Evolutionary conservation across 495 filamentous ascomycete genomes (phyloP).

Genomic region (Delitschia confertaspora): DNA sequence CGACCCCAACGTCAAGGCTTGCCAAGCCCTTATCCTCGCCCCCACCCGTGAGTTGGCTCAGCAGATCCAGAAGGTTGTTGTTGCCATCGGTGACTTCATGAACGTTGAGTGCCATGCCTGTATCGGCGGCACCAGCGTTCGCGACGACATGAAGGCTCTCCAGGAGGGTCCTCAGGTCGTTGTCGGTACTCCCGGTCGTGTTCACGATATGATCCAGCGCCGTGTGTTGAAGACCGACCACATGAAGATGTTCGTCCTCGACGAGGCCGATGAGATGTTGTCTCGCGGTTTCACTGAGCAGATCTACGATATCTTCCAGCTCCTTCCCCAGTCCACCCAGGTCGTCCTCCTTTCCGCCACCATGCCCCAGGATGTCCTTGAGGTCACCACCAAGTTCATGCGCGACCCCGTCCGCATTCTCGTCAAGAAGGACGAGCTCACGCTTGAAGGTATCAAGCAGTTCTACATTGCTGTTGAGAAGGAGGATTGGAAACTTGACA

Average conservation of each 20-base stretch:
- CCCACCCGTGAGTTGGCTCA: conserved; percentile 96
- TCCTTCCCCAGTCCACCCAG: conserved; percentile 93
- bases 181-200: conserved; percentile 93
- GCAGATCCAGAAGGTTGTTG: conserved; percentile 98
- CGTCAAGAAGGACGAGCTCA: conserved; percentile 98
- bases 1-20: conserved; percentile 84
- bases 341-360: conserved; percentile 95
- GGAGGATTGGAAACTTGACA: conserved; percentile 99
- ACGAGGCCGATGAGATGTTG: conserved; percentile 98
- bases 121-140: conserved; percentile 95
- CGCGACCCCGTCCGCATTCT: conserved; percentile 96
- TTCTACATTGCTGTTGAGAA: conserved; percentile 99
- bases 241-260: conserved; percentile 99
- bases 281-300: conserved; percentile 98
- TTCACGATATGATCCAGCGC: conserved; percentile 97
- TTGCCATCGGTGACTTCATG: conserved; percentile 99
- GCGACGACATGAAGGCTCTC: conserved; percentile 95
- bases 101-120: conserved; percentile 97
- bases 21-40: conserved; percentile 88
- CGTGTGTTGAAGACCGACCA: conserved; percentile 85
- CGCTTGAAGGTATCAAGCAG: conserved; percentile 98
- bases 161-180: conserved; percentile 94
- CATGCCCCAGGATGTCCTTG: conserved; percentile 96
- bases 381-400: conserved; percentile 99
- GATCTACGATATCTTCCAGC: conserved; percentile 99